A percentile compares a stretch with the other conserved stretches of the same genome.
Conservation (phyloP, 2,329 filamentous ascomycete genomes). For the Colletotrichum brevisporum region DNA sequence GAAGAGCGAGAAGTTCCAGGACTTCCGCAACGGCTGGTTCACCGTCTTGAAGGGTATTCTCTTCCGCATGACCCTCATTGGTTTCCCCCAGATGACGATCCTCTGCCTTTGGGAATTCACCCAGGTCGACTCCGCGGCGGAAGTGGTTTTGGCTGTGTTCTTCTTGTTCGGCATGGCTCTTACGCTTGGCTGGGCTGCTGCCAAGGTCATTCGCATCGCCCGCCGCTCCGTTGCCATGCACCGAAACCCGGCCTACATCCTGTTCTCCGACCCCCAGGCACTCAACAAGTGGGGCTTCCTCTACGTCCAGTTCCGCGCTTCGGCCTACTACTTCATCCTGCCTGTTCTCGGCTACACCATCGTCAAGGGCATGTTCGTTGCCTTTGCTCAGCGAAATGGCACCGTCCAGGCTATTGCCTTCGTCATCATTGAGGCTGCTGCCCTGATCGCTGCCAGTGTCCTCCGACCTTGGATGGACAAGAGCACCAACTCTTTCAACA, state of each 20-base stretch:
- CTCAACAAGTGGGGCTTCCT: conserved; percentile 99
- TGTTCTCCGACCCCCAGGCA: conserved; percentile 94
- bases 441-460: conserved; percentile 83
- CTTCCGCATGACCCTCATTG: conserved; percentile 90
- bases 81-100: conserved; percentile 91
- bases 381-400: conserved; percentile 79
- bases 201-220: conserved; percentile 90
- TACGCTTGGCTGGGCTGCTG: conserved; percentile 87
- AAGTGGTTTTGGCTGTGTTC: conserved; percentile 89
- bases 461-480: conserved; percentile 98
- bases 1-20: conserved; percentile 87
- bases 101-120: conserved; percentile 96
- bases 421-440: conserved; percentile 84
- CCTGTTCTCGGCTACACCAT: conserved; percentile 83
- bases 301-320: conserved; percentile 96
- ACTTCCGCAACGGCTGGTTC: conserved; percentile 95
- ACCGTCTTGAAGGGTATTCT: conserved; percentile 94
- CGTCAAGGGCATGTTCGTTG: conserved; percentile 92
- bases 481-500: conserved; percentile 97
- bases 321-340: conserved; percentile 95
- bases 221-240: conserved; percentile 91
- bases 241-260: conserved; percentile 96
- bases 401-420: conserved; percentile 85
- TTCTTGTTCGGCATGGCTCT: conserved; percentile 86
- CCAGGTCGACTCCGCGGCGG: conserved; percentile 84